Base-by-base conservation (phyloP, 2,329 filamentous ascomycete genomes). In the Fusarium duplospermum region DNA sequence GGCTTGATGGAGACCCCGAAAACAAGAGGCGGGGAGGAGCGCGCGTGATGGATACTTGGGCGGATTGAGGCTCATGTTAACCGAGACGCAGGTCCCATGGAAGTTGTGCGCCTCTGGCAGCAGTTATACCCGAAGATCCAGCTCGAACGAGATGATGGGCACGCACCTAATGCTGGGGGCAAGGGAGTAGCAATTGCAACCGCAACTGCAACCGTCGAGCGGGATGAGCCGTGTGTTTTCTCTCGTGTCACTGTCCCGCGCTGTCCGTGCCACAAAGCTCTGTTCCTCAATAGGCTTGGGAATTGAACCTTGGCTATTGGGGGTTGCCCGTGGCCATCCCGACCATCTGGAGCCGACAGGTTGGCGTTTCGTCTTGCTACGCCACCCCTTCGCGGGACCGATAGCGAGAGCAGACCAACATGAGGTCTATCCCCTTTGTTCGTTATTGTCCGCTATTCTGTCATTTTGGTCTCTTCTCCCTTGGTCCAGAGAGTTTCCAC, bases 1-100 rank as follows among this genome's bases (percentile, higher is more conserved):
- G 71, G 70, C 70, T 72, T 72, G 62, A 66, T 65, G 61, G 69
- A 33, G 67, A 68, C 60, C 36, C 62, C 42, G 47, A 74, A 59
- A 64, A 74, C 60, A 64, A 59, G 24, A 54, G 60, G 65, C 45
- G 35, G 68, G 57, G 35, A 64, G 57, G 68, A 59, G 52, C 45
- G 56, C 36, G 33, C 29, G 57, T 50, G 61, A 63, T 63, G 59
- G 38, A 16, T 18, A 52, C 47, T 31, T 35, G 31, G 24, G 52
- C 50, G 38, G 20, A 33, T 38, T 58, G 54, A 64, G 69, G 40
- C 47, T 67, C 62, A 54, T 66, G 52, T 45, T 40, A 58, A 64
- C 58, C 45, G 61, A 67, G 62, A 67, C 24, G 72, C 62, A 75
- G 69, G 64, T 69, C 54, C 61, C 35, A 52, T 29, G 24, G 18